A percentile compares a stretch with the other conserved stretches of the same genome.
These are phyloP conservation scores for Lycium barbarum DNA, from an alignment of 257 asterid genomes.

Conservation along the genomic window DNA sequence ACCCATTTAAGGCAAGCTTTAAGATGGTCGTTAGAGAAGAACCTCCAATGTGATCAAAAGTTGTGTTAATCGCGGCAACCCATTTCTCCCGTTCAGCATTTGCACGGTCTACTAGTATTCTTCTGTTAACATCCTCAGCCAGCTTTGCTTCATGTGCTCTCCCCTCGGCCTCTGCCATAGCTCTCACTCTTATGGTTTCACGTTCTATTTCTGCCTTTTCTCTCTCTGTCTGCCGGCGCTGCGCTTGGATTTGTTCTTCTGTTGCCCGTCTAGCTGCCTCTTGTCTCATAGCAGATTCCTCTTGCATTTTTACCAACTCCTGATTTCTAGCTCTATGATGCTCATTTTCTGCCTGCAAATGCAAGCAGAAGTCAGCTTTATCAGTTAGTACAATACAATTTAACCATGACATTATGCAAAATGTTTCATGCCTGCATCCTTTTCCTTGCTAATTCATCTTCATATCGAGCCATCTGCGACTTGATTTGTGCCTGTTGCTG, in stretches of 20 bases:
- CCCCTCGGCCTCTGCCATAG: slow-evolving; percentile 95
- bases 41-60: slow-evolving; percentile 98
- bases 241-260: slow-evolving; percentile 96
- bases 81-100: slow-evolving; percentile 97
- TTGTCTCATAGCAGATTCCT: slow-evolving; percentile 89
- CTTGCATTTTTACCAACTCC: slow-evolving; percentile 94
- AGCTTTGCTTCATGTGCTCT: slow-evolving; percentile 95
- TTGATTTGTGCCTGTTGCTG: slow-evolving; percentile 90
- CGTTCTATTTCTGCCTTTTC: slow-evolving; percentile 88
- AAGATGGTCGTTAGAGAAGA: slow-evolving; percentile 23
- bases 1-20: slow-evolving; percentile 7
- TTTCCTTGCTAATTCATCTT: slow-evolving; percentile 92
- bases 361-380: slow-evolving; percentile 23
- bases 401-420: slow-evolving; percentile 2
- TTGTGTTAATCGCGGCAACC: slow-evolving; percentile 90
- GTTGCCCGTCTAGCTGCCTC: slow-evolving; percentile 95
- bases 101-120: slow-evolving; percentile 80
- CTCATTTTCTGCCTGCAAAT: slow-evolving; percentile 84
- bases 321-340: slow-evolving; percentile 88
- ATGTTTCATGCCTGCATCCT: slow-evolving; percentile 79
- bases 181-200: slow-evolving; percentile 78
- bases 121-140: slow-evolving; percentile 85
- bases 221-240: slow-evolving; percentile 85
- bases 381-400: not conserved
- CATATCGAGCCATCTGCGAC: slow-evolving; percentile 84